These are phyloP conservation scores for Ustilago hordei DNA, from an alignment of 1,284 basidiomycete species.

Conservation along the genomic window DNA sequence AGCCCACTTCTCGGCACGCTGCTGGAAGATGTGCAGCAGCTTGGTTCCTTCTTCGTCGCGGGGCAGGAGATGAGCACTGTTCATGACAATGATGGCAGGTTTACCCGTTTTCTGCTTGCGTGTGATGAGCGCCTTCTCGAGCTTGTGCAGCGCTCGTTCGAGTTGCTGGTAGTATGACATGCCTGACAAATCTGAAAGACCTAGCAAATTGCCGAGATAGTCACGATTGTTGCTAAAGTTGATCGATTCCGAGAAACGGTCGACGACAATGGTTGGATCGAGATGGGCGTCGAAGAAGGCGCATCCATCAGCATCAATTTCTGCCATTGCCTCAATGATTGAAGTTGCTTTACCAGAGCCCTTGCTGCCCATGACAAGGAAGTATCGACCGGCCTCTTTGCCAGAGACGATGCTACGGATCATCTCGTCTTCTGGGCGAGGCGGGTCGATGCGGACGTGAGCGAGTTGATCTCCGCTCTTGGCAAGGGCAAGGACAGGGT, in stretches of 20 bases:
- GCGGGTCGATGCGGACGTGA: constrained; percentile 50
- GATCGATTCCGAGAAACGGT: constrained; percentile 63
- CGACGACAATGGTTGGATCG: constrained; percentile 59
- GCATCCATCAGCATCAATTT: constrained; percentile 60
- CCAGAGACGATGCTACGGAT: constrained; percentile 60
- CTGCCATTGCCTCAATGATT: constrained; percentile 63
- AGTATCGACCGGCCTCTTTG: constrained; percentile 63
- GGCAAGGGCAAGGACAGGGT: constrained; percentile 60
- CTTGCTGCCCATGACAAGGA: constrained; percentile 63
- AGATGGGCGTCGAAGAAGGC: constrained; percentile 65
- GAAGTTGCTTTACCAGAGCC: constrained; percentile 61
- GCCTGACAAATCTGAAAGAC: constrained; percentile 60
- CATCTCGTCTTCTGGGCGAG: constrained; percentile 59
- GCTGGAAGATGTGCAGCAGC: constrained; percentile 63
- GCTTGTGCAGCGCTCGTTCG: constrained; percentile 63
- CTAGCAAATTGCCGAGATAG: constrained; percentile 64
- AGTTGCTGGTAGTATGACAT: constrained; percentile 62
- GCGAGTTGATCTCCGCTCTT: constrained; percentile 59
- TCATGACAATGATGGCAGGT: constrained; percentile 66
- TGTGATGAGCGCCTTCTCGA: constrained; percentile 60
- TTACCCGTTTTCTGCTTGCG: constrained; percentile 52
- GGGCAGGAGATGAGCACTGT: constrained; percentile 59
- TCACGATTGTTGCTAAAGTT: constrained; percentile 65
- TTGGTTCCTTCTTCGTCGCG: constrained; percentile 61
- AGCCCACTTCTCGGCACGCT: constrained; percentile 66